A percentile compares a stretch with the other conserved stretches of the same genome.
These are phyloP conservation scores for Brasilioporus rufonigricans DNA, from an alignment of 768 basidiomycete species.

Conservation along the genomic window DNA sequence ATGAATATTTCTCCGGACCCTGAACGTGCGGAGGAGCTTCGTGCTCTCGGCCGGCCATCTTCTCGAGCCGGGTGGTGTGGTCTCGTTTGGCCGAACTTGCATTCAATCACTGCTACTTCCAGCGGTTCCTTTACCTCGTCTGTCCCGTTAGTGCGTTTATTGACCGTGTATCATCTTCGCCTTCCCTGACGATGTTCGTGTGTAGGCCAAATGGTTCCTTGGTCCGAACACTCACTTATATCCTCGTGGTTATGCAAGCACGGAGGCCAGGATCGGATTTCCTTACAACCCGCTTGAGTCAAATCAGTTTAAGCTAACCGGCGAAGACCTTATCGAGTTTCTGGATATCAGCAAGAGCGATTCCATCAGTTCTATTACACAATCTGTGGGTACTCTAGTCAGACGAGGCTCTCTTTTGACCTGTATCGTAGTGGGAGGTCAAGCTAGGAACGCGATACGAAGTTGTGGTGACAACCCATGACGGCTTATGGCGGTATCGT, in stretches of 20 bases:
- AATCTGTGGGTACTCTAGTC: neutral
- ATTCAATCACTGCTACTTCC: neutral
- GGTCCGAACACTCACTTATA: neutral
- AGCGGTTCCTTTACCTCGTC: slow-evolving; percentile 12
- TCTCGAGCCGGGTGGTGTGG: no score
- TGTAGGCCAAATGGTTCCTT: no score
- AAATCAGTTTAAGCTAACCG: slow-evolving; percentile 5
- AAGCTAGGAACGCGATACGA: slow-evolving; percentile 17
- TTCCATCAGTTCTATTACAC: neutral
- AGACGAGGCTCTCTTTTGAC: neutral
- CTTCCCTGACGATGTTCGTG: no score
- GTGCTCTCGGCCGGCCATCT: slow-evolving; percentile 11
- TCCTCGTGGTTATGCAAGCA: neutral
- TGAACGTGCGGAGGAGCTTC: slow-evolving; percentile 10
- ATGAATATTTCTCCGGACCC: no score
- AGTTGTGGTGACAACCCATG: slow-evolving; percentile 14
- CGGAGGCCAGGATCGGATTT: slow-evolving; percentile 5
- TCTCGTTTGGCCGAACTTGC: no score
- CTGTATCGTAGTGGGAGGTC: slow-evolving; percentile 14
- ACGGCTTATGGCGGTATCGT: no score
- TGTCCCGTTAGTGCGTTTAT: no score
- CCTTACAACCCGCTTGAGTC: slow-evolving; percentile 5
- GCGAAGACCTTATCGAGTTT: slow-evolving; percentile 1
- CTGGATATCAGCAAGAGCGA: slow-evolving; percentile 4
- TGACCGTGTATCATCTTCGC: no score